These are phyloP conservation scores for Phaseolus coccineus DNA, from an alignment of 331 rosid genomes.

Conservation along the genomic window DNA sequence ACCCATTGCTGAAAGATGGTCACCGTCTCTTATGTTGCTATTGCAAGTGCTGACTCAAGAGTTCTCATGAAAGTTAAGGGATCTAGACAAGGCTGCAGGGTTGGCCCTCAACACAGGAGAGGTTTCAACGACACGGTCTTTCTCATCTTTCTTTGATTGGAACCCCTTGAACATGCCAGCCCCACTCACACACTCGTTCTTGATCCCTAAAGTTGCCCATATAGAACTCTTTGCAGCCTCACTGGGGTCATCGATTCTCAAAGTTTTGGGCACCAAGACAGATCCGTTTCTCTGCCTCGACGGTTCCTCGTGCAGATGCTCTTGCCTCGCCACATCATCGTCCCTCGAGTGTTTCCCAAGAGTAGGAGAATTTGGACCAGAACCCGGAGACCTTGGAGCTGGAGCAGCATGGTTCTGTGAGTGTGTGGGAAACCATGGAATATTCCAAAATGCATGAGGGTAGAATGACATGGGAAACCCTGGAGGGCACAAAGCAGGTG, in stretches of 20 bases:
- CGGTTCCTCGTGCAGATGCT: conserved; percentile 49
- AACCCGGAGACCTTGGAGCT: conserved; percentile 38
- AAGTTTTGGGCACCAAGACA: conserved; percentile 86
- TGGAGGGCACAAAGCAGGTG: conserved; percentile 69
- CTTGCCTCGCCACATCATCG: conserved; percentile 48
- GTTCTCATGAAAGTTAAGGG: conserved; percentile 79
- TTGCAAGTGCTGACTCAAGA: conserved; percentile 33
- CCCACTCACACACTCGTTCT: conserved; percentile 67
- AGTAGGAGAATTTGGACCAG: conserved; percentile 52
- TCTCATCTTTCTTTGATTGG: conserved; percentile 62
- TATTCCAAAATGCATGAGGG: conserved; percentile 75
- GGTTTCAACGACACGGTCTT: conserved; percentile 55
- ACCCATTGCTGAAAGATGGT: conserved; percentile 51
- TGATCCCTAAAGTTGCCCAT: conserved; percentile 94
- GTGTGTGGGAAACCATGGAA: conserved; percentile 67
- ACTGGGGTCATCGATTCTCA: conserved; percentile 88
- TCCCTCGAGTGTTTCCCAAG: conserved; percentile 82
- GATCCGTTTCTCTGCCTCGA: conserved; percentile 64
- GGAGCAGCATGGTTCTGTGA: conserved; percentile 35
- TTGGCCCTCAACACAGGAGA: conserved; percentile 76
- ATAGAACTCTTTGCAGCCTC: conserved; percentile 98
- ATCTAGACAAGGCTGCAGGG: conserved; percentile 96
- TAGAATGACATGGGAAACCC: conserved; percentile 79
- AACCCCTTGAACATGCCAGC: conserved; percentile 77
- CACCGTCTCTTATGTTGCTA: conserved; percentile 31